These are phyloP conservation scores for Diospyros kaki DNA, from an alignment of 148 eudicot genomes.

Conservation along the genomic window DNA sequence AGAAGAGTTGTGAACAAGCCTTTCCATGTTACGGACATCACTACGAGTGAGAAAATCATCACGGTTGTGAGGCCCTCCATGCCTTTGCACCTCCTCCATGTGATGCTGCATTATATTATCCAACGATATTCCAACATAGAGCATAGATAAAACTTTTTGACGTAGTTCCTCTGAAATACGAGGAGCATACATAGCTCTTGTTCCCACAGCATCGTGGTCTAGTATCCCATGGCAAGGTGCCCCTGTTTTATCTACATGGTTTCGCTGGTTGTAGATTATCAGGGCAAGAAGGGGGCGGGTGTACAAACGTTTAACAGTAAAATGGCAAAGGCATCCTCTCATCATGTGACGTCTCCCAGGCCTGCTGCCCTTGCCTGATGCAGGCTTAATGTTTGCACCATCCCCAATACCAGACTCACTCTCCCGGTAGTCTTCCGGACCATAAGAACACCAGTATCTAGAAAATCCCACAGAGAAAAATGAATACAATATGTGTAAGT, in stretches of 20 bases:
- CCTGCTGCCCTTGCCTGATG: conserved; percentile 34
- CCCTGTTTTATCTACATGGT: conserved; percentile 29
- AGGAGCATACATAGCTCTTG: conserved; percentile 40
- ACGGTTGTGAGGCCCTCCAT: conserved; percentile 27
- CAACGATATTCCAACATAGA: conserved; percentile 27
- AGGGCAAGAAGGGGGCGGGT: conserved; percentile 31
- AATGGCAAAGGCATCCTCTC: conserved; percentile 38
- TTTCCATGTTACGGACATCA: conserved; percentile 34
- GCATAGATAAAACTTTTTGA: conserved; percentile 33
- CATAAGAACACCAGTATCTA: conserved; percentile 39
- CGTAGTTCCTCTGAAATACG: conserved; percentile 31
- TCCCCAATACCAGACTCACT: conserved; percentile 19
- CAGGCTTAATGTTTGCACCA: conserved; percentile 23
- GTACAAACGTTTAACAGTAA: conserved; percentile 32
- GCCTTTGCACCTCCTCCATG: conserved; percentile 27
- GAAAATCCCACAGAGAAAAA: conserved; percentile 1
- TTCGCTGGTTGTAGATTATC: conserved; percentile 29
- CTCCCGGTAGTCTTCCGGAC: conserved; percentile 32
- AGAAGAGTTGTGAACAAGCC: conserved; percentile 22
- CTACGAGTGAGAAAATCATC: conserved; percentile 28
- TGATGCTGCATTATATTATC: conserved; percentile 29
- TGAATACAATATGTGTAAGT: neutral
- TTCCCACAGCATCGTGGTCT: conserved; percentile 31
- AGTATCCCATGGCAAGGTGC: conserved; percentile 30
- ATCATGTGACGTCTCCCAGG: conserved; percentile 33